Evolutionary conservation across 225 moss, liverwort and hornwort species (phyloP).

Genomic region (Polytrichum commune): DNA sequence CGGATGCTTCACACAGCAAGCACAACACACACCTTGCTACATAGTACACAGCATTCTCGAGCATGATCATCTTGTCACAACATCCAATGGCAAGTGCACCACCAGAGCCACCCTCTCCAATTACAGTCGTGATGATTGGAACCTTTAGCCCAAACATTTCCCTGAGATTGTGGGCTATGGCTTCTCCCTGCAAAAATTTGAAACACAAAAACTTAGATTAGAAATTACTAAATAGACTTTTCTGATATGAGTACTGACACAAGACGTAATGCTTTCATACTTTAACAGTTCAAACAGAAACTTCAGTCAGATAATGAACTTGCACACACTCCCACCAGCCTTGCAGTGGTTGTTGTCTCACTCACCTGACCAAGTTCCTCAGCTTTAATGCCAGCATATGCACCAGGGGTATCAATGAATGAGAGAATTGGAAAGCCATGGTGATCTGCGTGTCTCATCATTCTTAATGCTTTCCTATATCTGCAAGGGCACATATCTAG

Average conservation of each 20-base stretch:
- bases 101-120: constrained; percentile 98
- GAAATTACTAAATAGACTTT: no score
- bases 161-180: constrained; percentile 88
- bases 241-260: no score
- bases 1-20: constrained; percentile 26
- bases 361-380: constrained; percentile 97
- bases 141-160: constrained; percentile 97
- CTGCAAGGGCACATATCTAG: constrained; percentile 29
- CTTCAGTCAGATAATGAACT: no score
- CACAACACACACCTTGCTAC: constrained; percentile 77
- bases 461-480: constrained; percentile 92
- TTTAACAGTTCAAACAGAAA: no score
- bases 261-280: no score
- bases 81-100: constrained; percentile 98
- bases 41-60: constrained; percentile 98
- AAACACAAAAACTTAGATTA: background rate
- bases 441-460: constrained; percentile 99
- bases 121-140: constrained; percentile 96
- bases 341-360: no score
- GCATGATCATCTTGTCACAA: constrained; percentile 99
- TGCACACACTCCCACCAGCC: no score
- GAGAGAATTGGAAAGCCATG: constrained; percentile 91
- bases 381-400: constrained; percentile 97
- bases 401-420: constrained; percentile 97
- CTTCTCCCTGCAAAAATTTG: constrained; percentile 72